A percentile compares a stretch with the other conserved stretches of the same genome.
Evolutionary conservation across 169 alveolate species (phyloP).

Genomic region (Plasmodium fragile): DNA sequence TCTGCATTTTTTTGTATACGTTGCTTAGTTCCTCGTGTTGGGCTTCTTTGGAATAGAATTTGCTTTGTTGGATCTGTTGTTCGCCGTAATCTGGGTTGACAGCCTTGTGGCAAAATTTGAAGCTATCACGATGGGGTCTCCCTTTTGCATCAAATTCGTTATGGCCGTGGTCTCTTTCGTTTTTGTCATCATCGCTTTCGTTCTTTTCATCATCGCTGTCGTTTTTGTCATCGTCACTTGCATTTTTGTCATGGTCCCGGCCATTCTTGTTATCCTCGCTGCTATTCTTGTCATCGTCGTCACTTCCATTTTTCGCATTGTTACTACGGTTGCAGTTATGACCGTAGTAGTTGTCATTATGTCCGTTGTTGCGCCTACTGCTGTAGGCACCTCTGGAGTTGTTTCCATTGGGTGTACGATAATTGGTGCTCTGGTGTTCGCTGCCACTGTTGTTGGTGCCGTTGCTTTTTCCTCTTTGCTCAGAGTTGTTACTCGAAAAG

Average conservation of each 20-base stretch:
- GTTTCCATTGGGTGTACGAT: not conserved
- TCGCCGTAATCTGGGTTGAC: not conserved
- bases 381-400: not conserved
- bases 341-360: not conserved
- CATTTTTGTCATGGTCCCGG: not conserved
- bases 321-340: not conserved
- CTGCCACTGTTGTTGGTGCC: not conserved
- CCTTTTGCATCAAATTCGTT: not conserved
- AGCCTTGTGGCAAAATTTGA: not conserved
- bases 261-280: not conserved
- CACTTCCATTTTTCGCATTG: not conserved
- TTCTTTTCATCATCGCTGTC: not conserved
- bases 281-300: not conserved
- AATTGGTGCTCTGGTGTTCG: not conserved
- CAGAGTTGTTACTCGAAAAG: not conserved
- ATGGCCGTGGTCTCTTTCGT: not conserved
- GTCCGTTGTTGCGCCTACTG: not conserved
- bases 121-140: not conserved
- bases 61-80: not conserved
- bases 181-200: not conserved
- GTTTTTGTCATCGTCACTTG: not conserved
- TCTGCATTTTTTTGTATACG: not conserved
- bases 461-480: not conserved
- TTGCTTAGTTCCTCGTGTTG: not conserved
- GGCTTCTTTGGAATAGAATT: not conserved